Conservation (phyloP, 768 basidiomycete genomes). For the Roridomyces roridus region DNA sequence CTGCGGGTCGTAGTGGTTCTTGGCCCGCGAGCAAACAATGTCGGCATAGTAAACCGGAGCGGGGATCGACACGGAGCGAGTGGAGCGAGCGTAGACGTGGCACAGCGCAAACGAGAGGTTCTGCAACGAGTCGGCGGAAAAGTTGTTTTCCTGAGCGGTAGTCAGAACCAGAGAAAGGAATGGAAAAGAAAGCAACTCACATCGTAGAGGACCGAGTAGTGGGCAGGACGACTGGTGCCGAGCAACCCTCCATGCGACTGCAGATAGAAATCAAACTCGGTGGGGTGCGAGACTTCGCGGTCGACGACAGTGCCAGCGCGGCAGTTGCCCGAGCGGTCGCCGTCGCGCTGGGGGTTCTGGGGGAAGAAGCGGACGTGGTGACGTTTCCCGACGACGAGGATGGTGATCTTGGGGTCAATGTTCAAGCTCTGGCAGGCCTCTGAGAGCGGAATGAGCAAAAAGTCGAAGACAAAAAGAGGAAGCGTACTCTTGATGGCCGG, state of each 20-base stretch:
- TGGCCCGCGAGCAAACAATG: slow-evolving; percentile 74
- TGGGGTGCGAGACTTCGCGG: slow-evolving; percentile 55
- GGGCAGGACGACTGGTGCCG: slow-evolving; percentile 50
- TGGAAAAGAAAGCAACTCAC: slow-evolving; percentile 12
- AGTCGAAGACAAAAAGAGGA: slow-evolving; percentile 4
- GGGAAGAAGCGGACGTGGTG: slow-evolving; percentile 54
- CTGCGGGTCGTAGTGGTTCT: slow-evolving; percentile 79
- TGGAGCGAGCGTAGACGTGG: slow-evolving; percentile 43
- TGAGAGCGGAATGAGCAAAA: slow-evolving; percentile 32
- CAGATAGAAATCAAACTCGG: slow-evolving; percentile 66
- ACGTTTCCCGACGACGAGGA: slow-evolving; percentile 61
- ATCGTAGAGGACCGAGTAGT: slow-evolving; percentile 36
- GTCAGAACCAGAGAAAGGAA: not conserved
- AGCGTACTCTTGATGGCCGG: slow-evolving; percentile 59
- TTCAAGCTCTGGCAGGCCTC: slow-evolving; percentile 65
- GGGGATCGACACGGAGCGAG: slow-evolving; percentile 25
- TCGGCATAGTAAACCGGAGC: slow-evolving; percentile 47
- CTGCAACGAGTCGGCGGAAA: slow-evolving; percentile 65
- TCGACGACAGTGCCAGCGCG: slow-evolving; percentile 65
- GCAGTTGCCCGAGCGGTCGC: slow-evolving; percentile 61
- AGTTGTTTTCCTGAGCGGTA: slow-evolving; percentile 50
- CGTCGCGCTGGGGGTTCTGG: slow-evolving; percentile 34
- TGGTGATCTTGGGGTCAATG: slow-evolving; percentile 71
- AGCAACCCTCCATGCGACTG: slow-evolving; percentile 60
- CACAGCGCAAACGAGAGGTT: slow-evolving; percentile 72